phyloP scores from a whole-genome alignment of 2,329 filamentous ascomycete genomes.

The Raffaelea albimanens region DNA sequence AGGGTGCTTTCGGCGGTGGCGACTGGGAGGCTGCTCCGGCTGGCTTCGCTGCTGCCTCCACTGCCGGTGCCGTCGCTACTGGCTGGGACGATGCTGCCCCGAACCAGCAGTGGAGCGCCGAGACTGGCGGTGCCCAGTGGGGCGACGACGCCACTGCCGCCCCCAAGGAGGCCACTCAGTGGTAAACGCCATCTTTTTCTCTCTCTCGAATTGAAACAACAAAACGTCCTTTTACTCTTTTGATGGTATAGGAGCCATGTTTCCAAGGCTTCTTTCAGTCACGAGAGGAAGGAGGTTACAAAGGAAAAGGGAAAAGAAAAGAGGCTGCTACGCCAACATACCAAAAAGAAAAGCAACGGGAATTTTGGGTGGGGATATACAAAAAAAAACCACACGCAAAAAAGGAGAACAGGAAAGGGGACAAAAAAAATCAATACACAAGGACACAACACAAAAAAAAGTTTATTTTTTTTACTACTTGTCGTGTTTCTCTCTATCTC shows the following conservation, averaged over 20 bases:
- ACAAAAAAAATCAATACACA: conserved; percentile 5
- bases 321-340: neutral
- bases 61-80: conserved; percentile 34
- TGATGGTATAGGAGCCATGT: no score
- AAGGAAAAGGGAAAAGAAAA: neutral
- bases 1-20: conserved; percentile 57
- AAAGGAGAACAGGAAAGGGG: conserved; percentile 6
- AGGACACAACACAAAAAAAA: conserved; percentile 5
- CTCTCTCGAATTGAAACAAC: neutral
- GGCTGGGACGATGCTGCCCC: conserved; percentile 51
- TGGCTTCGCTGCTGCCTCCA: conserved; percentile 55
- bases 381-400: neutral
- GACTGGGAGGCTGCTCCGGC: conserved; percentile 83
- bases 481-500: conserved; percentile 3
- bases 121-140: conserved; percentile 47
- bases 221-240: neutral
- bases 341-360: conserved; percentile 4
- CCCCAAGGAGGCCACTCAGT: conserved; percentile 40
- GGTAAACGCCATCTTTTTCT: conserved; percentile 27
- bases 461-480: conserved; percentile 5
- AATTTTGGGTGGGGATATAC: conserved; percentile 6
- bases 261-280: neutral
- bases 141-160: conserved; percentile 27
- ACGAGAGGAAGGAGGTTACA: neutral
- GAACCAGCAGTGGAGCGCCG: conserved; percentile 61